These are phyloP conservation scores for Phanerochaete sordida DNA, from an alignment of 768 basidiomycete species.

Conservation along the genomic window DNA sequence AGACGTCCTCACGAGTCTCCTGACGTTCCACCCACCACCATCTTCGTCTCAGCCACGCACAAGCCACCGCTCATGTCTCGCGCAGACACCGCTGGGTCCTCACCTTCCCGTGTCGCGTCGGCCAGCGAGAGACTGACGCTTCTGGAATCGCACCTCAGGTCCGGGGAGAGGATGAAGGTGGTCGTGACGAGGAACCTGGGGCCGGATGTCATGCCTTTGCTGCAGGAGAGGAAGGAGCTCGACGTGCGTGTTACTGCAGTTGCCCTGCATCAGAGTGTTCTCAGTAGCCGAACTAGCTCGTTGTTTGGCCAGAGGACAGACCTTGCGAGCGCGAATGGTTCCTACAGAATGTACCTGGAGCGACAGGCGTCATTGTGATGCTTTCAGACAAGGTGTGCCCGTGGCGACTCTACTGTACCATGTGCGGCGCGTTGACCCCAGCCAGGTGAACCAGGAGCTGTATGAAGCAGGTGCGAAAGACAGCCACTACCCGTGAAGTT, in stretches of 20 bases:
- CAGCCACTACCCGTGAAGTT: background rate
- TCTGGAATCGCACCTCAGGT: slow-evolving; percentile 2
- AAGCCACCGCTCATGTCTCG: background rate
- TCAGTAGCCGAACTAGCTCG: slow-evolving; percentile 30
- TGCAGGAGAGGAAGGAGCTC: slow-evolving; percentile 46
- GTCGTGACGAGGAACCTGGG: slow-evolving; percentile 62
- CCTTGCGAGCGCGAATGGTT: slow-evolving; percentile 67
- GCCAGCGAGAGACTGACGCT: slow-evolving; percentile 1
- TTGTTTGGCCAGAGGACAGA: slow-evolving; percentile 51
- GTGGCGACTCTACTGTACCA: background rate
- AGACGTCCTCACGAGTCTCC: background rate
- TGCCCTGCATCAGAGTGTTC: background rate
- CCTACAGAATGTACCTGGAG: slow-evolving; percentile 65
- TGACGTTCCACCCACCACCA: background rate
- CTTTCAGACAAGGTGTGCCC: slow-evolving; percentile 62
- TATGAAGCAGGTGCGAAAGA: slow-evolving; percentile 46
- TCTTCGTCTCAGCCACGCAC: background rate
- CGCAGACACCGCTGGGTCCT: background rate
- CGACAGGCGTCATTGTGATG: slow-evolving; percentile 55
- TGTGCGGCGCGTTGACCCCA: too few relatives aligned
- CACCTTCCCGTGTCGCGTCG: background rate
- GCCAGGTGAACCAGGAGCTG: slow-evolving; percentile 78
- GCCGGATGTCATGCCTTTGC: slow-evolving; percentile 56
- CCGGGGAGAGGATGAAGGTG: slow-evolving; percentile 30
- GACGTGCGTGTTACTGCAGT: slow-evolving; percentile 44